Base-by-base conservation (phyloP, 2,329 filamentous ascomycete genomes). In the Botryotinia convoluta region DNA sequence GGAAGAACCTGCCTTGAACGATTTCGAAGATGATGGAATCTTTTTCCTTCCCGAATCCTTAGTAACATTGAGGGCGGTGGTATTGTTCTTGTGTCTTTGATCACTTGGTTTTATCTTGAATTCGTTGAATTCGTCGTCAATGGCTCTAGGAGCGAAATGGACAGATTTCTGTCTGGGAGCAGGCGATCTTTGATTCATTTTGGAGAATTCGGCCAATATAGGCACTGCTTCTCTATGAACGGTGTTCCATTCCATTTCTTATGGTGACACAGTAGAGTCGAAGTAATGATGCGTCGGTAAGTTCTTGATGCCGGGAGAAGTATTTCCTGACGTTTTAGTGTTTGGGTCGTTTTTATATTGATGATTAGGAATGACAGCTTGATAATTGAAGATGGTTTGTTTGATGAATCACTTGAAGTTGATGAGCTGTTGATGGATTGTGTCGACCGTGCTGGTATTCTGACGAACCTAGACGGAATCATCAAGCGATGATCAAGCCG, bases 401-500 rank as follows among this genome's bases (percentile, higher is more conserved):
- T 74, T 74, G 77, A 79, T 79, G 77, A 73, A 76, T 72, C 57
- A 45, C 62, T 72, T 57, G 45, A 54, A 35, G 71, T 68, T 32
- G 74, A 71, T 73, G 76, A 76, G 74, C 35, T 75, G 77, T 74
- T 75, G 78, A 77, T 76, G 77, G 72, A 71, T 69, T 67, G 74
- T 64, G 72, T 73, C 76, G 72, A 75, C 63, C 74, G 67, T 72
- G 68, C 39, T 75, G 74, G 69, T 72, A 75, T 37, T 59, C 39
- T 78, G 74, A 74, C 77, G 73, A 77, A 73, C 35, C n/a, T 62
- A 51, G 68, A 65, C 69, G 74, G 72, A 72, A 71, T 69, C 74
- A 75, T 71, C 76, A 76, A 78, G 74, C 76, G 75, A 77, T 77
- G 76, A 76, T 60, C 72, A 54, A 75, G 72, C 69, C 74, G 67